Evolutionary conservation across 768 basidiomycete genomes (phyloP).

Genomic region (Podaxis sp.): DNA sequence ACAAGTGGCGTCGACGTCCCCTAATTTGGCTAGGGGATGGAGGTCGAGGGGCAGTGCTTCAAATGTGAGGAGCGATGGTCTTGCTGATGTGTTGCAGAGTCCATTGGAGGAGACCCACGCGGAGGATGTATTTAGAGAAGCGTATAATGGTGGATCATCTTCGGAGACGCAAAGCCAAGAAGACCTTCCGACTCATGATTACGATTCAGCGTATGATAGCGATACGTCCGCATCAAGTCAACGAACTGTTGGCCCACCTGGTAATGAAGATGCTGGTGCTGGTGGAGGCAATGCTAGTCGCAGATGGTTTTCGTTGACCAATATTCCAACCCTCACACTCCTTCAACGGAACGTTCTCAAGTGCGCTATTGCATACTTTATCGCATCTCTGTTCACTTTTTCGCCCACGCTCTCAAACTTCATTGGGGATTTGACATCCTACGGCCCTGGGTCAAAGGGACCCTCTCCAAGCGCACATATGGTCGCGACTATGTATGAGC

Average conservation of each 20-base stretch:
- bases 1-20: neutral
- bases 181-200: neutral
- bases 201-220: slow-evolving; percentile 11
- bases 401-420: slow-evolving; percentile 68
- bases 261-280: neutral
- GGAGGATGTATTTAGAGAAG: neutral
- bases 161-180: neutral
- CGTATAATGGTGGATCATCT: neutral
- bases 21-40: neutral
- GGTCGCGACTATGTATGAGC: slow-evolving; percentile 85
- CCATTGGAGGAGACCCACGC: neutral
- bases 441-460: slow-evolving; percentile 44
- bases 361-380: slow-evolving; percentile 87
- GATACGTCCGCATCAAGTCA: slow-evolving; percentile 7
- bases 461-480: slow-evolving; percentile 85
- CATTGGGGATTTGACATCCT: slow-evolving; percentile 58
- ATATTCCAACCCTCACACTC: slow-evolving; percentile 40
- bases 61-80: neutral
- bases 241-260: neutral
- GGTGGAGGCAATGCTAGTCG: neutral
- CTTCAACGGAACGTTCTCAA: slow-evolving; percentile 78
- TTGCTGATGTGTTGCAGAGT: neutral
- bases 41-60: neutral
- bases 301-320: slow-evolving; percentile 6
- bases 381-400: slow-evolving; percentile 93